These are phyloP conservation scores for Candida takata DNA, from an alignment of 805 yeast species.

Conservation along the genomic window DNA sequence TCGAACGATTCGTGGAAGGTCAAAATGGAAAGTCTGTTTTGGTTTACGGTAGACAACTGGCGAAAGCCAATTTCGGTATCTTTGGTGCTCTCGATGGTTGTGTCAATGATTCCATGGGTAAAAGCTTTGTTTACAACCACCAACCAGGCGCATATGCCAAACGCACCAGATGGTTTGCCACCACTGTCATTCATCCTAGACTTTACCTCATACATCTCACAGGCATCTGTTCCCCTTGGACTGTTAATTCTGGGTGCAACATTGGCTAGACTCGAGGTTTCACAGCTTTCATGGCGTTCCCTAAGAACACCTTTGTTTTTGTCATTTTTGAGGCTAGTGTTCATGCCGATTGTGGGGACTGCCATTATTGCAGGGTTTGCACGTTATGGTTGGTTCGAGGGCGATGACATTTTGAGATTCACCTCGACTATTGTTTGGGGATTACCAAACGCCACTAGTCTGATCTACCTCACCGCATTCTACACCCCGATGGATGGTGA, in stretches of 20 bases:
- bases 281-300: constrained; percentile 33
- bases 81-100: constrained; percentile 52
- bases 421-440: constrained; percentile 73
- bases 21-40: constrained; percentile 9
- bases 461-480: constrained; percentile 83
- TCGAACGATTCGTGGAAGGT: neutral
- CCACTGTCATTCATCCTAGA: constrained; percentile 86
- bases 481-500: constrained; percentile 48
- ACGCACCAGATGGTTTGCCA: constrained; percentile 84
- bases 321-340: constrained; percentile 50
- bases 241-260: constrained; percentile 82
- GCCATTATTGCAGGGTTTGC: constrained; percentile 55
- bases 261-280: constrained; percentile 64
- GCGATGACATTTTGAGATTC: constrained; percentile 54
- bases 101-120: constrained; percentile 86
- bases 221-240: constrained; percentile 89
- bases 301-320: constrained; percentile 47
- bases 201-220: constrained; percentile 68
- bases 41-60: constrained; percentile 44
- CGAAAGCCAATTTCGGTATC: constrained; percentile 69
- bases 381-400: constrained; percentile 57
- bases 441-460: constrained; percentile 83
- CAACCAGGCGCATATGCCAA: constrained; percentile 36
- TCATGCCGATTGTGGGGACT: constrained; percentile 78
- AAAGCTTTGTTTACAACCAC: constrained; percentile 62